Base-by-base conservation (phyloP, 495 filamentous ascomycete genomes). In the Polyplosphaeria fusca region DNA sequence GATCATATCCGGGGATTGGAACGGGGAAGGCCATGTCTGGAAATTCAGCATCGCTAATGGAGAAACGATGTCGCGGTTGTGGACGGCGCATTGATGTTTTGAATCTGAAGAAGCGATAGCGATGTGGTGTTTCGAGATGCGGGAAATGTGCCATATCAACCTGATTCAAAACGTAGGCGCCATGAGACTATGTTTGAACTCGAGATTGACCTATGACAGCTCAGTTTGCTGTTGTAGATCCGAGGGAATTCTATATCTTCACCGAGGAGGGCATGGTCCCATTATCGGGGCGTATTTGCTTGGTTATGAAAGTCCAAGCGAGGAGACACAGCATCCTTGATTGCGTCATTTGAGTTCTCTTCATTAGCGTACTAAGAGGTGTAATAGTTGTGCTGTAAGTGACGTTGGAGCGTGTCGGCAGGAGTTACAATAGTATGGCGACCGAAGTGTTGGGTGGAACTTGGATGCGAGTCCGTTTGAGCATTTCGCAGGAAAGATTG, bases 121-220 rank as follows among this genome's bases (percentile, higher is more conserved):
- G 44, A 25, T 24, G 11, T 51, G 47, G 41, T 55, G 59, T 63
- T 63, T 63, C 53, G 54, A 37, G 40, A 19, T 24, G 20, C 30
- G 19, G 39, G 25, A 30, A 20, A 25, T 12, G 22, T 42, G 27
- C 47, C 57, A 56, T 39, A 50, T 26, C 48, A 47, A 54, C 35
- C 60, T 63, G 60, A 63, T 63, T 63, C 60, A 63, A 63, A 63
- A 58, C 60, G 25, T n/a, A 55, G 22, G 35, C 18, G 22, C 37
- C 37, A 18, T 5, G 47, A 42, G 27, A 44, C n/a, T 25, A 30
- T 13, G 60, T 47, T 53, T 63, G 35, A 24, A 38, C 3, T 12
- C 12, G n/a, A 3, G 3, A 5, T 16, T 30, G 40, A 24, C 48
- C 41, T 41, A 54, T 60, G 50, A 44, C 20, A 39, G 16, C 7